A percentile compares a stretch with the other conserved stretches of the same genome.
phyloP scores from a whole-genome alignment of 495 filamentous ascomycete species.

The Niebla homalea region DNA sequence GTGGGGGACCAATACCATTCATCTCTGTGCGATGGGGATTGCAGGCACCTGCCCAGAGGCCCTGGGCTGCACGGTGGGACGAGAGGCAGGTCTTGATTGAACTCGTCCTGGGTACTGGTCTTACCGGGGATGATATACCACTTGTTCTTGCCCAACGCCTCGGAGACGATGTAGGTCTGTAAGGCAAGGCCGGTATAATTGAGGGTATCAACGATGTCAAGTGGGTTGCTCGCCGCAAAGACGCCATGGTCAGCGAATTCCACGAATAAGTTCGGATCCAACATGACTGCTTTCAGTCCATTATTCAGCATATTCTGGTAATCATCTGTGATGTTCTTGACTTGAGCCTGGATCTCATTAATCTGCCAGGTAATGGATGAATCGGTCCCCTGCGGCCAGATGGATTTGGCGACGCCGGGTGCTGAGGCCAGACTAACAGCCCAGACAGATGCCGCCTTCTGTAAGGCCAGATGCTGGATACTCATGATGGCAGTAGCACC shows the following conservation, averaged over 20 bases:
- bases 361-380: constrained; percentile 4
- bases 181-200: neutral
- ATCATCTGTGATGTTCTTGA: neutral
- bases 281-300: constrained; percentile 7
- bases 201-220: no score
- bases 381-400: constrained; percentile 4
- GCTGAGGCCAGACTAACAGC: constrained; percentile 1
- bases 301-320: neutral
- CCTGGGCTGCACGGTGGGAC: neutral
- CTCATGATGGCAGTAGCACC: neutral
- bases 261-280: neutral
- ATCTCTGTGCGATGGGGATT: neutral
- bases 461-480: neutral
- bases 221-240: no score
- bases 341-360: neutral
- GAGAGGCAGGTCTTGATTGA: neutral
- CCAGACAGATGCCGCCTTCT: neutral
- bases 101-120: neutral
- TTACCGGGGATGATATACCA: neutral
- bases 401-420: constrained; percentile 7
- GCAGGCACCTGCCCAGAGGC: neutral
- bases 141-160: neutral
- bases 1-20: neutral
- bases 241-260: neutral
- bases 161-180: neutral